Conservation (phyloP, 2,329 filamentous ascomycete species). For the Aspergillus nomiae region DNA sequence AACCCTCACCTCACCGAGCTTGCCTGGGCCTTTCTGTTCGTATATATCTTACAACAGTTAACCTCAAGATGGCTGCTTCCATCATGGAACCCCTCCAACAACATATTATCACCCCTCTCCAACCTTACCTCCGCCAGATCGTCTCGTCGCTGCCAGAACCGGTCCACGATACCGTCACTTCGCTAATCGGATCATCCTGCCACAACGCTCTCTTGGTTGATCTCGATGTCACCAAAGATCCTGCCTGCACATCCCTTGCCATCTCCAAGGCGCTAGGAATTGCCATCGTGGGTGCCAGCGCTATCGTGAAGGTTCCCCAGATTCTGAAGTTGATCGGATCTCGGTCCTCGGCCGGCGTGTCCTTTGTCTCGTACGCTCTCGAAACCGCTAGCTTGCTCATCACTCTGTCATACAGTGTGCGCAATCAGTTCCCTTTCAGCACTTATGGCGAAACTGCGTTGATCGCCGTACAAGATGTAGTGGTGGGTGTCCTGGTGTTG, state of each 20-base stretch:
- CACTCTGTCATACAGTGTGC: conserved; percentile 86
- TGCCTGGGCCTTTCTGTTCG: neutral
- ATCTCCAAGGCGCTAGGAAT: conserved; percentile 92
- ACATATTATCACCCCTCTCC: conserved; percentile 44
- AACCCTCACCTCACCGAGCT: neutral
- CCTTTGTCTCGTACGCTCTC: conserved; percentile 87
- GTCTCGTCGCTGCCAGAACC: conserved; percentile 73
- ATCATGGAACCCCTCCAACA: conserved; percentile 47
- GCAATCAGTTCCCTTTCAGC: conserved; percentile 90
- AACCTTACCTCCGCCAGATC: conserved; percentile 62
- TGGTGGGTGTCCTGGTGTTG: conserved; percentile 83
- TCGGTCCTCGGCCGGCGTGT: conserved; percentile 78
- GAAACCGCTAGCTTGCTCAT: conserved; percentile 89
- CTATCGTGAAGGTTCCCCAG: conserved; percentile 95
- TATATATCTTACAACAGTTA: neutral
- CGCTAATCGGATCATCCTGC: conserved; percentile 80
- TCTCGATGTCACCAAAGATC: conserved; percentile 71
- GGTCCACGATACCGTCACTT: conserved; percentile 72
- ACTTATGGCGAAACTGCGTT: conserved; percentile 94
- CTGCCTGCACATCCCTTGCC: conserved; percentile 81
- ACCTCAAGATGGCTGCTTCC: neutral
- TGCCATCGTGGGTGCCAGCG: conserved; percentile 86
- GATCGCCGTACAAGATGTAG: conserved; percentile 88
- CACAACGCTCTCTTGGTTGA: conserved; percentile 85
- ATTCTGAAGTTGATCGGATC: conserved; percentile 87